A percentile compares a stretch with the other conserved stretches of the same genome.
phyloP scores from a whole-genome alignment of 2,329 filamentous ascomycete species.

The Coleophoma crateriformis region DNA sequence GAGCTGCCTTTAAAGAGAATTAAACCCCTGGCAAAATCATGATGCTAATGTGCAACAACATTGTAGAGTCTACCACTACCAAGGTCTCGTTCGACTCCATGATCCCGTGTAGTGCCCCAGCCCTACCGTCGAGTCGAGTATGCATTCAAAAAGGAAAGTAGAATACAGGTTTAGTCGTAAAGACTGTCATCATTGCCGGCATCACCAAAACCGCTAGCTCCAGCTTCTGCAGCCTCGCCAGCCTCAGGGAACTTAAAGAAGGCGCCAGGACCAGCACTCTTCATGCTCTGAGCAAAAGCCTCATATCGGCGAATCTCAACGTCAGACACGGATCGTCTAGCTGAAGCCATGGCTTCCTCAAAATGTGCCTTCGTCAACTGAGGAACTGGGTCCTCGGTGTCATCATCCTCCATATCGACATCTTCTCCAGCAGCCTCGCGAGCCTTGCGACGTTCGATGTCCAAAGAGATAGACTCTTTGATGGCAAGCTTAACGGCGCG shows the following conservation, averaged over 20 bases:
- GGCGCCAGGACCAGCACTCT: slow-evolving; percentile 90
- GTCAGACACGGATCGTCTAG: slow-evolving; percentile 88
- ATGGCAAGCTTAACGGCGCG: slow-evolving; percentile 98
- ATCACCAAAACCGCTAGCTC: slow-evolving; percentile 68
- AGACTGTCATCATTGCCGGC: slow-evolving; percentile 94
- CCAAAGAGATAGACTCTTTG: slow-evolving; percentile 85
- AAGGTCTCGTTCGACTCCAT: too few species aligned
- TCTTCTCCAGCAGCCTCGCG: slow-evolving; percentile 81
- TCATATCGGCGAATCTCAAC: slow-evolving; percentile 98
- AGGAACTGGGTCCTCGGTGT: slow-evolving; percentile 86
- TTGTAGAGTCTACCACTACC: background rate
- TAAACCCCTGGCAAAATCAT: slow-evolving; percentile 1
- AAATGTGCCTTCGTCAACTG: slow-evolving; percentile 96
- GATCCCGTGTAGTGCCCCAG: background rate
- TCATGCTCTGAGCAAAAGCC: slow-evolving; percentile 98
- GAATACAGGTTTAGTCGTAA: slow-evolving; percentile 68
- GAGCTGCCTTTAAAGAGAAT: slow-evolving; percentile 3
- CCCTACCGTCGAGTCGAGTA: slow-evolving; percentile 2
- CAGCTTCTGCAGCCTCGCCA: slow-evolving; percentile 59
- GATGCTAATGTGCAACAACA: background rate
- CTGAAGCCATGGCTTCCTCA: slow-evolving; percentile 96
- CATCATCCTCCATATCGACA: slow-evolving; percentile 75
- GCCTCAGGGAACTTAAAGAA: slow-evolving; percentile 93
- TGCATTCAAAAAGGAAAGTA: slow-evolving; percentile 16
- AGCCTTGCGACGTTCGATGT: slow-evolving; percentile 87